These are phyloP conservation scores for Glycyrrhiza uralensis DNA, from an alignment of 306 rosid genomes.

Conservation along the genomic window DNA sequence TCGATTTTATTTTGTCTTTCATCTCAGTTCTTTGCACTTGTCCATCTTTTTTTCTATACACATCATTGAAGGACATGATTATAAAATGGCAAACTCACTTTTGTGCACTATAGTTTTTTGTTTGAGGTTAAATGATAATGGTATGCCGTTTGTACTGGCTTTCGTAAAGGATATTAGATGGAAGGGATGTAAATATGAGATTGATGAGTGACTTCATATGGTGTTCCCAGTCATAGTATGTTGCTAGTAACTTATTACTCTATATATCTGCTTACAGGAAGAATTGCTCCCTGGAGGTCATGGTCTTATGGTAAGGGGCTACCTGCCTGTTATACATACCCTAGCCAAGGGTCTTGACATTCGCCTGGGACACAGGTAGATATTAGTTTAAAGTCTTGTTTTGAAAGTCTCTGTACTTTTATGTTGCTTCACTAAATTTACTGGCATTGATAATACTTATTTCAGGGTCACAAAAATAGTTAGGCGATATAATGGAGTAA, in stretches of 20 bases:
- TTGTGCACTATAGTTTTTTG: not conserved
- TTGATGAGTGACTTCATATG: slow-evolving; percentile 3
- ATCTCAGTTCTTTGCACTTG: not conserved
- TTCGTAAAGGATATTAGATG: slow-evolving; percentile 8
- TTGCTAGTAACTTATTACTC: not conserved
- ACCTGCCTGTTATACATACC: slow-evolving; percentile 86
- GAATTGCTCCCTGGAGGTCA: slow-evolving; percentile 98
- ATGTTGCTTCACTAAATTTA: slow-evolving; percentile 18
- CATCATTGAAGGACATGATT: not conserved
- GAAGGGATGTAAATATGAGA: not conserved
- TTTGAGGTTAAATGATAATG: slow-evolving; percentile 5
- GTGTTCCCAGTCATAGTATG: not conserved
- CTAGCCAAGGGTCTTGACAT: slow-evolving; percentile 95
- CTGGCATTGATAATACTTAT: slow-evolving; percentile 11
- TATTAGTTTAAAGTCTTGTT: not conserved
- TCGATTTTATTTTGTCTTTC: not conserved
- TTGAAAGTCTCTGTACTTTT: not conserved
- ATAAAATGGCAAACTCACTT: not conserved
- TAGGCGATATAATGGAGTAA: slow-evolving; percentile 75
- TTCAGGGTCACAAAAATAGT: slow-evolving; percentile 77
- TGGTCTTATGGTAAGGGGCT: slow-evolving; percentile 97
- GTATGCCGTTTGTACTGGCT: not conserved
- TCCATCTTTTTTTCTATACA: not conserved
- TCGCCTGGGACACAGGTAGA: slow-evolving; percentile 80
- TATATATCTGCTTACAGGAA: slow-evolving; percentile 52